phyloP scores from a whole-genome alignment of 768 basidiomycete species.

The Mycena olivaceomarginata region DNA sequence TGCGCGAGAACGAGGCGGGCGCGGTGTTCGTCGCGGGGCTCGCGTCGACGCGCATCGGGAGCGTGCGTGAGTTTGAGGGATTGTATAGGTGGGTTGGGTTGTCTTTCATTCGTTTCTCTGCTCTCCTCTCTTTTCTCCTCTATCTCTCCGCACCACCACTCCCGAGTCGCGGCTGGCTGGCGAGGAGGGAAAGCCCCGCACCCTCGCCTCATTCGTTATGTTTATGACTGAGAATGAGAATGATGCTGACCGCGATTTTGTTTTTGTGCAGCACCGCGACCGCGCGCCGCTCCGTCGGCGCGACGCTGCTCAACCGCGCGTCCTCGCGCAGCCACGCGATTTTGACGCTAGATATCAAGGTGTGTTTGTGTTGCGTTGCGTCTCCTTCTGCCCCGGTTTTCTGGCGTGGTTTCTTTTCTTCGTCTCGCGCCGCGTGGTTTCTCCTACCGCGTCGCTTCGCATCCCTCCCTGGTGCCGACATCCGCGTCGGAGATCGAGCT shows the following conservation, averaged over 20 bases:
- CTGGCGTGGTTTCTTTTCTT: too few species aligned
- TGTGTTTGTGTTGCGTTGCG: too few species aligned
- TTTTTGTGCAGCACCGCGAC: conserved; percentile 73
- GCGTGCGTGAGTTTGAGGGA: conserved; percentile 65
- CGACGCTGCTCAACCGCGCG: conserved; percentile 88
- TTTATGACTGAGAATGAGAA: too few species aligned
- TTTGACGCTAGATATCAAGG: conserved; percentile 80
- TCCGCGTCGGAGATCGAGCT: too few species aligned
- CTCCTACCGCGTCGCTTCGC: too few species aligned
- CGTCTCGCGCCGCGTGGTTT: too few species aligned
- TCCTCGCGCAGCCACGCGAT: conserved; percentile 95
- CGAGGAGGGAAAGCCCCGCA: too few species aligned
- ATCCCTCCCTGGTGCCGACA: too few species aligned
- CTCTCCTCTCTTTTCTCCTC: not conserved
- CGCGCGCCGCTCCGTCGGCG: conserved; percentile 88
- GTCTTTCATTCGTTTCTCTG: not conserved
- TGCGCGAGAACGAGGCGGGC: conserved; percentile 72
- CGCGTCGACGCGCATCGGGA: conserved; percentile 61
- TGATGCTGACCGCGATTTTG: not conserved
- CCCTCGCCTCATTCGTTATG: too few species aligned
- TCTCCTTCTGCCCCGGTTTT: too few species aligned
- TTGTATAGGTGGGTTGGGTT: conserved; percentile 65
- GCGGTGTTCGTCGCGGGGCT: conserved; percentile 75
- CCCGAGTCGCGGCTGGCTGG: not conserved
- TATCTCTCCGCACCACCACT: not conserved